phyloP scores from a whole-genome alignment of 2,329 filamentous ascomycete genomes.

The Paecilomyces fulvus region DNA sequence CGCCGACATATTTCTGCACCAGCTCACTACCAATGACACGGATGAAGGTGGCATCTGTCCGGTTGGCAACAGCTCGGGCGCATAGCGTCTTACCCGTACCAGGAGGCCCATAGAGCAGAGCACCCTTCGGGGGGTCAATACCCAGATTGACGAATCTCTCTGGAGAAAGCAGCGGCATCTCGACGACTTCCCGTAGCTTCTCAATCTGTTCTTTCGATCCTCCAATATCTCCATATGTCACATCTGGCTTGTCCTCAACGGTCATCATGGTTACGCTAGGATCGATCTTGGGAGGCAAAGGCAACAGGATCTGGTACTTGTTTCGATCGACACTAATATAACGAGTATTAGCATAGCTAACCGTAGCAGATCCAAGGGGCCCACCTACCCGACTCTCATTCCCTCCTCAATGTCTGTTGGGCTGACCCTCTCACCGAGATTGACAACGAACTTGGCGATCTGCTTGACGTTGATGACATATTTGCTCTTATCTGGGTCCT shows the following conservation, averaged over 20 bases:
- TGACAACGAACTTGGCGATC: conserved; percentile 98
- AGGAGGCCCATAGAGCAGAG: conserved; percentile 89
- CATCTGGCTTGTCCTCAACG: conserved; percentile 98
- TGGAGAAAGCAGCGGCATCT: conserved; percentile 93
- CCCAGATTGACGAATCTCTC: conserved; percentile 98
- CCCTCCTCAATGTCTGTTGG: conserved; percentile 99
- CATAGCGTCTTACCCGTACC: conserved; percentile 99
- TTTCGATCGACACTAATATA: conserved; percentile 73
- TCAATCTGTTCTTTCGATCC: conserved; percentile 99
- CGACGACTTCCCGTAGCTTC: conserved; percentile 95
- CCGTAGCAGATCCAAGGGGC: background rate
- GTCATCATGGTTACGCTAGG: conserved; percentile 99
- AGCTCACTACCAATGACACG: conserved; percentile 95
- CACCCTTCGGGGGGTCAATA: conserved; percentile 97
- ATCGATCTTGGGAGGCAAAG: conserved; percentile 95
- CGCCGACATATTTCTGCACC: conserved; percentile 98
- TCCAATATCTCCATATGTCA: conserved; percentile 97
- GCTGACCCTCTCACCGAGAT: conserved; percentile 90
- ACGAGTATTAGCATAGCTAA: conserved; percentile 5
- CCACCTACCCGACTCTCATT: conserved; percentile 77
- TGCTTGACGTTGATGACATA: conserved; percentile 99
- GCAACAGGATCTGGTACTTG: conserved; percentile 98
- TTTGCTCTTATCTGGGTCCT: conserved; percentile 96
- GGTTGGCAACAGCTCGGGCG: conserved; percentile 91
- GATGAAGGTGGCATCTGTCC: conserved; percentile 97